Conservation (phyloP, 306 rosid genomes). For the Sphenostylis stenocarpa region DNA sequence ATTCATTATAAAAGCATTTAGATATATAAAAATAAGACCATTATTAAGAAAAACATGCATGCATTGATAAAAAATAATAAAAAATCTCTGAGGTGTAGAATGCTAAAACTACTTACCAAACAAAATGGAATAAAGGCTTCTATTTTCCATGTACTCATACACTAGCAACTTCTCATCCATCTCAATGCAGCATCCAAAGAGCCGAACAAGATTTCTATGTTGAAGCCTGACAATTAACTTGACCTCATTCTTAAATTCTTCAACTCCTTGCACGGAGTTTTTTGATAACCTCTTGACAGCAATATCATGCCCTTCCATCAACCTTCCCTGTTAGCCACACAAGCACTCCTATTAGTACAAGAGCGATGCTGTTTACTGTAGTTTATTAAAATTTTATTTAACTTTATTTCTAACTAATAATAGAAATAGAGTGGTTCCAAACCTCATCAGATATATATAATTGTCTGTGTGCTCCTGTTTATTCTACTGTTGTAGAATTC, state of each 20-base stretch:
- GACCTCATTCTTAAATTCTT: conserved; percentile 75
- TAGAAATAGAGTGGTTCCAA: too few species aligned
- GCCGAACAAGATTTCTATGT: conserved; percentile 70
- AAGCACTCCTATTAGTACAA: conserved; percentile 11
- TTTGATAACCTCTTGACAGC: conserved; percentile 76
- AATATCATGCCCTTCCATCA: conserved; percentile 59
- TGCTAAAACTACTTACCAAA: conserved; percentile 50
- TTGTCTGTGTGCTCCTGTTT: too few species aligned
- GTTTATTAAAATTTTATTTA: too few species aligned
- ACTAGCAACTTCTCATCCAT: conserved; percentile 62
- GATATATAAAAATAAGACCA: background rate
- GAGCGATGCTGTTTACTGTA: too few species aligned
- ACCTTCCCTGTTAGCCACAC: conserved; percentile 52
- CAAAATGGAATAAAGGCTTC: conserved; percentile 63
- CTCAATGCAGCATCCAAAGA: conserved; percentile 66
- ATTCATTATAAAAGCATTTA: background rate
- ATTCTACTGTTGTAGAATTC: too few species aligned
- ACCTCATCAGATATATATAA: too few species aligned
- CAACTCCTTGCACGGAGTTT: conserved; percentile 64
- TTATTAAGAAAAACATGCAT: background rate
- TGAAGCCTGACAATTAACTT: conserved; percentile 68
- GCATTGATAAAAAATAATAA: background rate
- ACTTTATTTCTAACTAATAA: too few species aligned
- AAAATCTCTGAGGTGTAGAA: background rate
- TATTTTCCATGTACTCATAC: conserved; percentile 76